Evolutionary conservation across 306 rosid species (phyloP).

Genomic region (Prosopis cineraria): DNA sequence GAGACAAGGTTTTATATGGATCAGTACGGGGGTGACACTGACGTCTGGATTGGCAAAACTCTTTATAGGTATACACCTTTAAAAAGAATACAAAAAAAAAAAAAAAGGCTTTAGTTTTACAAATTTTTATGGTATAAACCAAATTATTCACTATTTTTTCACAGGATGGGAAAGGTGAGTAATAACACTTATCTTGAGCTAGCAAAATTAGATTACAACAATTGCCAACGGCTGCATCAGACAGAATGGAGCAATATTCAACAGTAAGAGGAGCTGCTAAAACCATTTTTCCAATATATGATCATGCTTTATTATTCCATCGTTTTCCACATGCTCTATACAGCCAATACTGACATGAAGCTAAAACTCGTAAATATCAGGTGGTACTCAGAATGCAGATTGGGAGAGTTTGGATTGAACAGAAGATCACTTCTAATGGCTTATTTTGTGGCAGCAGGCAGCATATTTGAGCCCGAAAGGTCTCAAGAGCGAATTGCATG

Average conservation of each 20-base stretch:
- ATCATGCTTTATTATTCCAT: background rate
- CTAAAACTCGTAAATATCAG: slow-evolving; percentile 35
- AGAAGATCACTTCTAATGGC: slow-evolving; percentile 57
- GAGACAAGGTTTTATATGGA: slow-evolving; percentile 80
- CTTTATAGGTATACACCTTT: slow-evolving; percentile 66
- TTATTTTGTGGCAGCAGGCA: slow-evolving; percentile 74
- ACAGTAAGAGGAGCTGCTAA: slow-evolving; percentile 47
- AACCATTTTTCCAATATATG: background rate
- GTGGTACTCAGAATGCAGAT: slow-evolving; percentile 72
- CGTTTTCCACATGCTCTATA: background rate
- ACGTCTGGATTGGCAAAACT: slow-evolving; percentile 96
- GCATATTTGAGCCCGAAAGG: slow-evolving; percentile 75
- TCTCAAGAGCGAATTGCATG: slow-evolving; percentile 76
- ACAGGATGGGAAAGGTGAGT: slow-evolving; percentile 78
- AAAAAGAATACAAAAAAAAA: too few species aligned
- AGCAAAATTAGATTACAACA: slow-evolving; percentile 87
- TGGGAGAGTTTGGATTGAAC: slow-evolving; percentile 67
- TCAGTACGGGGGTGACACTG: slow-evolving; percentile 81
- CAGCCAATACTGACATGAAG: background rate
- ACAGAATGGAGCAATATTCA: slow-evolving; percentile 73
- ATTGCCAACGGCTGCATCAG: slow-evolving; percentile 73
- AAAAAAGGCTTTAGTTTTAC: background rate
- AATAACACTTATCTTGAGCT: slow-evolving; percentile 74
- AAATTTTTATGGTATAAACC: background rate
- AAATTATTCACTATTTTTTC: background rate